Conservation (phyloP, 202 grass and related monocot species). For the Tripidium arundinaceum region DNA sequence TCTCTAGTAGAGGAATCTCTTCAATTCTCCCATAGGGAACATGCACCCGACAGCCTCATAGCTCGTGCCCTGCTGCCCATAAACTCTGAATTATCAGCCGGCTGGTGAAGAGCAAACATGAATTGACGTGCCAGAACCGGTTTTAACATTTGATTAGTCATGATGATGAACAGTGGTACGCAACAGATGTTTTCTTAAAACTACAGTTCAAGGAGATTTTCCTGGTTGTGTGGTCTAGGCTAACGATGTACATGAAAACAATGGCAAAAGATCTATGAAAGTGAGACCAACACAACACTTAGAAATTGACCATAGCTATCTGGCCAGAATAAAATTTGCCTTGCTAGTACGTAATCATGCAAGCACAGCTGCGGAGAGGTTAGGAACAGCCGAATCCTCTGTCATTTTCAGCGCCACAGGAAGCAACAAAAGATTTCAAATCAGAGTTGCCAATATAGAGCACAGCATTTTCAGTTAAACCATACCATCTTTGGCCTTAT, state of each 20-base stretch:
- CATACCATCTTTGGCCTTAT: not conserved
- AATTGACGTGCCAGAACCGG: not conserved
- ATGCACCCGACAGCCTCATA: too few species aligned
- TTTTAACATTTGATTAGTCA: not conserved
- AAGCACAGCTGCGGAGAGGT: not conserved
- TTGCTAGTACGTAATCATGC: not conserved
- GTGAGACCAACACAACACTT: not conserved
- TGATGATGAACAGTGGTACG: not conserved
- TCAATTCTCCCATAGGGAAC: too few species aligned
- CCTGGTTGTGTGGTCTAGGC: not conserved
- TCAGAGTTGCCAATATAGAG: not conserved
- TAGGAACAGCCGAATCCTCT: not conserved
- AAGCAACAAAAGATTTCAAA: conserved; percentile 1
- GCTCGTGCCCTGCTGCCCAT: too few species aligned
- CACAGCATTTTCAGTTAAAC: not conserved
- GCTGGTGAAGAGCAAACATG: not conserved
- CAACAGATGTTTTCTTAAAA: not conserved
- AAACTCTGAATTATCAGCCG: not conserved
- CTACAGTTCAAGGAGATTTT: not conserved
- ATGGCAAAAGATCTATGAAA: not conserved
- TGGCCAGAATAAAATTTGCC: not conserved
- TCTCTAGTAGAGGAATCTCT: too few species aligned
- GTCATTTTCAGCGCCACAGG: not conserved
- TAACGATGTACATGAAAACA: not conserved
- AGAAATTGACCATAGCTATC: not conserved